Evolutionary conservation across 2,329 filamentous ascomycete genomes (phyloP).

Genomic region (Lasiodiplodia citricola): DNA sequence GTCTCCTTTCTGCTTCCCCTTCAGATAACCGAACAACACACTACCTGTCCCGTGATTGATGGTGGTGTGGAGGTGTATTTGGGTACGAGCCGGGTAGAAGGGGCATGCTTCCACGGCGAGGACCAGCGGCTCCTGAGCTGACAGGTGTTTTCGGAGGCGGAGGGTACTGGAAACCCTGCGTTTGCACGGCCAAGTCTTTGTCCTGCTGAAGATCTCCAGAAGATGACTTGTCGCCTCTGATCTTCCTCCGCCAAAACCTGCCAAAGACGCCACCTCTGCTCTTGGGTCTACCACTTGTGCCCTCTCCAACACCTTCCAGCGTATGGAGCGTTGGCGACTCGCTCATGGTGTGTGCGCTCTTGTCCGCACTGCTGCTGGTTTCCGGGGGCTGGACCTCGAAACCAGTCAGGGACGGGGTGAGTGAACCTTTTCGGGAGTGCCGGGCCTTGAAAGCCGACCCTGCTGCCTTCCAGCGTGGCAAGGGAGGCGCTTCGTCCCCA

Average conservation of each 20-base stretch:
- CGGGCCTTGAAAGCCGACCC: slow-evolving; percentile 9
- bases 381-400: slow-evolving; percentile 18
- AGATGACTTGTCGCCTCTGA: slow-evolving; percentile 18
- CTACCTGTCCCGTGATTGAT: slow-evolving; percentile 20
- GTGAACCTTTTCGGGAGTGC: slow-evolving; percentile 24
- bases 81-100: slow-evolving; percentile 21
- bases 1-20: not conserved
- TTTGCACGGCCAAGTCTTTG: slow-evolving; percentile 13
- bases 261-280: slow-evolving; percentile 22
- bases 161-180: slow-evolving; percentile 13
- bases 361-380: slow-evolving; percentile 16
- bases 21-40: not conserved
- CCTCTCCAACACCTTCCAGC: slow-evolving; percentile 18
- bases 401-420: slow-evolving; percentile 17
- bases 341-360: slow-evolving; percentile 16
- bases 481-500: slow-evolving; percentile 1
- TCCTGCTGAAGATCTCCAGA: slow-evolving; percentile 15
- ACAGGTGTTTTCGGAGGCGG: slow-evolving; percentile 24
- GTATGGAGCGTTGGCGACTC: slow-evolving; percentile 18
- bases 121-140: not conserved
- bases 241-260: slow-evolving; percentile 21
- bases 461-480: slow-evolving; percentile 18
- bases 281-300: slow-evolving; percentile 12
- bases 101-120: slow-evolving; percentile 24
- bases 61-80: slow-evolving; percentile 19